These are phyloP conservation scores for Brassica rapa DNA, from an alignment of 345 rosid species.

Conservation along the genomic window DNA sequence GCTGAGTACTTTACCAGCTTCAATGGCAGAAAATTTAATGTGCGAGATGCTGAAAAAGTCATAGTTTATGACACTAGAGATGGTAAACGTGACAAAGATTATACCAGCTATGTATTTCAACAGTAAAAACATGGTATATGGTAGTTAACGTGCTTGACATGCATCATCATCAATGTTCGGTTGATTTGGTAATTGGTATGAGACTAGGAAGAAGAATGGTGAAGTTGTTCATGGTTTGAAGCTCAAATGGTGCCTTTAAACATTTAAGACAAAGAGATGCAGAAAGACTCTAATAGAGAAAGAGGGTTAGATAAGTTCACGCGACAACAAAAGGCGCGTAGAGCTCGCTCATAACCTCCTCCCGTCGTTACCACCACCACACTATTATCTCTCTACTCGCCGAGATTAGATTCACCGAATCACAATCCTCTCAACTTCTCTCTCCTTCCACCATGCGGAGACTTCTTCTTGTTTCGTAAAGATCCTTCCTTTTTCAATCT, in stretches of 20 bases:
- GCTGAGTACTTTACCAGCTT: background rate
- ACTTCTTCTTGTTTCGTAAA: slow-evolving; percentile 10
- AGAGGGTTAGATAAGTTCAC: background rate
- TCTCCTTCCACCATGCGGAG: background rate
- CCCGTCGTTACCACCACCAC: slow-evolving; percentile 28
- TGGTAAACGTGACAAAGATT: background rate
- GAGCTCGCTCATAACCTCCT: background rate
- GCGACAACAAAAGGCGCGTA: slow-evolving; percentile 18
- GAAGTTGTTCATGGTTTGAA: background rate
- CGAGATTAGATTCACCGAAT: slow-evolving; percentile 38
- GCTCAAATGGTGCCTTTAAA: too few species aligned
- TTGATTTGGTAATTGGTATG: too few species aligned
- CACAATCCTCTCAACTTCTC: slow-evolving; percentile 18
- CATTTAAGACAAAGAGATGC: background rate
- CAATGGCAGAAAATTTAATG: background rate
- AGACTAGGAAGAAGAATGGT: background rate
- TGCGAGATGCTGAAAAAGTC: background rate
- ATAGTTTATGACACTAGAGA: background rate
- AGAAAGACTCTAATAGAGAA: background rate
- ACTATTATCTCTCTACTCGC: slow-evolving; percentile 8
- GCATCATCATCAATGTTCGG: too few species aligned
- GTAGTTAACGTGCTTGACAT: background rate
- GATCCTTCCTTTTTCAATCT: background rate
- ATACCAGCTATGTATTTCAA: too few species aligned
- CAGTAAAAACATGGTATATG: background rate